These are phyloP conservation scores for Trypanosoma melophagium DNA, from an alignment of 208 protist species.

Conservation along the genomic window DNA sequence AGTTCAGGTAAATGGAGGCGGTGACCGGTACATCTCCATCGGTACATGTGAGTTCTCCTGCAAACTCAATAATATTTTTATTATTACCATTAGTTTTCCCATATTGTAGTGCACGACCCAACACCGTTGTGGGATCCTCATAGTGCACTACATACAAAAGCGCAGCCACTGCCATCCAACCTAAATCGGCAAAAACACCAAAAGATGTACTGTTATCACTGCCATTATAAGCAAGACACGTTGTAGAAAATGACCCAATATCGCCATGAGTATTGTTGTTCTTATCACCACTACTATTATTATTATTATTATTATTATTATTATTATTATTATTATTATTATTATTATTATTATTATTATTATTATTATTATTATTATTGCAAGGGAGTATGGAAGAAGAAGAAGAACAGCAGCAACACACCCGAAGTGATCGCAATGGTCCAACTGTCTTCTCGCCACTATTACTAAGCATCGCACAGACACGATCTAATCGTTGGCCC, in stretches of 20 bases:
- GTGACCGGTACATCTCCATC: neutral
- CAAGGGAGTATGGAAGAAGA: too few relatives aligned
- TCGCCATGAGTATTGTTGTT: too few relatives aligned
- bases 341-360: too few relatives aligned
- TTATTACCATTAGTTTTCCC: neutral
- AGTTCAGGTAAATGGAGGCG: neutral
- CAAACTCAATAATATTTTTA: slow-evolving; percentile 4
- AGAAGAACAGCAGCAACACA: slow-evolving; percentile 4
- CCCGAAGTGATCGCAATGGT: neutral
- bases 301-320: too few relatives aligned
- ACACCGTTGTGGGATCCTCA: neutral
- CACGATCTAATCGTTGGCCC: neutral
- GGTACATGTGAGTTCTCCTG: slow-evolving; percentile 11
- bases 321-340: too few relatives aligned
- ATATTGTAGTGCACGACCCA: slow-evolving; percentile 1
- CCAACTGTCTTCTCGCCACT: neutral
- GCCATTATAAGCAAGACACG: neutral
- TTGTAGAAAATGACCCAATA: neutral
- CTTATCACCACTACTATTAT: too few relatives aligned
- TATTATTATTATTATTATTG: too few relatives aligned
- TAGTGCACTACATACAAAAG: slow-evolving; percentile 1
- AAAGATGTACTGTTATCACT: neutral
- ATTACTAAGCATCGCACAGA: slow-evolving; percentile 1
- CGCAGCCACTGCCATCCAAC: slow-evolving; percentile 21
- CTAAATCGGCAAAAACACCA: slow-evolving; percentile 38